Percentiles rank a stretch among this genome's conserved stretches.
These are phyloP conservation scores for Blastocystis sp. DNA, from an alignment of 352 stramenopile species.

Conservation along the genomic window DNA sequence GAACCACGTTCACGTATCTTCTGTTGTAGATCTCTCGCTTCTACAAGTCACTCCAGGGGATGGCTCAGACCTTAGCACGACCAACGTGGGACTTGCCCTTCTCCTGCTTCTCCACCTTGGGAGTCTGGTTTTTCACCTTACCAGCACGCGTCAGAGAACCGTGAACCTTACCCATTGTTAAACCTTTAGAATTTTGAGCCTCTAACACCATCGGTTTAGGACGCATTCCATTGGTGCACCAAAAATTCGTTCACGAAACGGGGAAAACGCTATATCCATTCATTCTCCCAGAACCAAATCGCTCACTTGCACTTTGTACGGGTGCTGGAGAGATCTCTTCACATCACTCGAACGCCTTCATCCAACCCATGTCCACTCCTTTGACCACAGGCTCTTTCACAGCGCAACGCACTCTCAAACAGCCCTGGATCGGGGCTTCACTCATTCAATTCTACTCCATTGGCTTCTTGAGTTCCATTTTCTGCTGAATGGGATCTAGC, in stretches of 20 bases:
- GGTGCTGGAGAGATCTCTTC: no score
- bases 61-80: conserved; percentile 81
- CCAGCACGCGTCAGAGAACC: conserved; percentile 98
- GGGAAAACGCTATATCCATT: no score
- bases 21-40: conserved; percentile 99
- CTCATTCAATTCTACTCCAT: no score
- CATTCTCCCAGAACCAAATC: no score
- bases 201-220: not conserved
- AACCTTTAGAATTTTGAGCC: not conserved
- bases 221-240: not conserved
- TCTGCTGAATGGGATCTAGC: conserved; percentile 26
- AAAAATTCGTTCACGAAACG: no score
- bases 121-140: conserved; percentile 99
- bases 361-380: no score
- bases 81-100: conserved; percentile 91
- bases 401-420: no score
- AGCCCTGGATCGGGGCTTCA: no score
- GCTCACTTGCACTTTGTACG: no score
- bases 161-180: conserved; percentile 85
- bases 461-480: not conserved
- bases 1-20: conserved; percentile 98
- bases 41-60: conserved; percentile 73
- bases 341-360: no score
- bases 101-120: conserved; percentile 97
- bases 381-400: no score